Base-by-base conservation (phyloP, 139 green algal genomes). In the Trebouxia sp. region DNA sequence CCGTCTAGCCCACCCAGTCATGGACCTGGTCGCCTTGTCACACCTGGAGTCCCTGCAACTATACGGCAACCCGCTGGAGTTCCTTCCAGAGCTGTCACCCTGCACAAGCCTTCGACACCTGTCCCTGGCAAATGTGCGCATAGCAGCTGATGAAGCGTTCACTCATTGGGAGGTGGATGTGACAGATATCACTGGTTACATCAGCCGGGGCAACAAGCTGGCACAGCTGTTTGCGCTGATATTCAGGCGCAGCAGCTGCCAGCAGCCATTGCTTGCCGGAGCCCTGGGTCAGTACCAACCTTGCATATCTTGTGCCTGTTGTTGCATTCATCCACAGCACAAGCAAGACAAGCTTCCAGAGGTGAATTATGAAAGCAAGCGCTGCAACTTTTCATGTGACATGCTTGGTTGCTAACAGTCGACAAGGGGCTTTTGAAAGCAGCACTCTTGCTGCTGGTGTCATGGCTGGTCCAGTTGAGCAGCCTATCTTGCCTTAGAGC, bases 61-160 rank as follows among this genome's bases (percentile, higher is more conserved):
- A 65, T 93, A 89, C 80, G 91, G 88, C 85, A 99, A 99, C 88
- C 94, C 93, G 1, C 86, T 99, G 51, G 95, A 98, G 82, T 96
- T 96, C 85, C 89, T 99, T 51, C 95, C 95, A 0, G 94, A 98
- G 85, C 94, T 99, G 39, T 86, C 87, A 5, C 91, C 91, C 37
- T 95, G 91, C 75, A 75, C 76, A 0, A 74, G 80, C 32, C 88
- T 98, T 76, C 89, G 89, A 26, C 90, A 90, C 69, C 84, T 98
- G 51, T 94, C 92, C 24, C 66, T 84, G 22, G 79, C 65, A 28
- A 83, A 83, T 78, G 89, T 89, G 70, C 55, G 80, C 39, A 84
- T 90, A 28, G 50, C 37, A 14, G 72, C 72, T 20, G 72, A 79
- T 79, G 45, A 53, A 38, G 37, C n/a, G 0, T 79, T 79, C 72